A percentile compares a stretch with the other conserved stretches of the same genome.
Evolutionary conservation across 176 grass and related monocot genomes (phyloP).

Genomic region (Cocos nucifera): DNA sequence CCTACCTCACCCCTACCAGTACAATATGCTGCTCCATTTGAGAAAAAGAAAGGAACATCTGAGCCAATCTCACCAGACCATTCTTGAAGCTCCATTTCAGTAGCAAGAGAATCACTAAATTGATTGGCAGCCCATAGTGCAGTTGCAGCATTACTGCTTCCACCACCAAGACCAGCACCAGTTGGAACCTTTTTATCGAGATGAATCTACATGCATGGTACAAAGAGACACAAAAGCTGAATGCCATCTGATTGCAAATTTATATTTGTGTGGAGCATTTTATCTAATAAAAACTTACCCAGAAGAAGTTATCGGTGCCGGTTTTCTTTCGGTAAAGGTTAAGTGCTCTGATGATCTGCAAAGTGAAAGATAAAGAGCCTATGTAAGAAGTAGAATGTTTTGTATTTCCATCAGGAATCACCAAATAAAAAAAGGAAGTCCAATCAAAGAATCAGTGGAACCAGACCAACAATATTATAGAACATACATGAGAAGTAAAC

Average conservation of each 20-base stretch:
- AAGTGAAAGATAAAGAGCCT: neutral
- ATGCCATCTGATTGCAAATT: too few species aligned
- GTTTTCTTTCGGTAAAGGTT: constrained; percentile 95
- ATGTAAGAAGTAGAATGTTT: too few species aligned
- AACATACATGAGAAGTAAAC: too few species aligned
- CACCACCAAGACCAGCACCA: constrained; percentile 96
- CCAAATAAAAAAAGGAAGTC: too few species aligned
- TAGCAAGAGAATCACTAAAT: constrained; percentile 82
- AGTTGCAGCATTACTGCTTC: constrained; percentile 97
- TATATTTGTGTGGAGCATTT: too few species aligned
- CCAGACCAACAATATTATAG: too few species aligned
- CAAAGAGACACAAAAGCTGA: neutral
- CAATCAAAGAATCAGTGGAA: too few species aligned
- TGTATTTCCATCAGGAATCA: too few species aligned
- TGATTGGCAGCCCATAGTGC: constrained; percentile 98
- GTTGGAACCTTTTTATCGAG: constrained; percentile 97
- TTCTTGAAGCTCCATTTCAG: constrained; percentile 90
- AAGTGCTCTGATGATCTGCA: constrained; percentile 91
- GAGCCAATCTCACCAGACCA: constrained; percentile 99
- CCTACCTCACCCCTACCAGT: constrained; percentile 94
- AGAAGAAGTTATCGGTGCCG: constrained; percentile 80
- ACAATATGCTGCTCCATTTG: constrained; percentile 82
- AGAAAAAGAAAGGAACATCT: constrained; percentile 98
- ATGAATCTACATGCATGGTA: constrained; percentile 50
- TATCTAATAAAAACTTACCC: constrained; percentile 39